Percentiles rank a stretch among this genome's conserved stretches.
phyloP scores from a whole-genome alignment of 352 stramenopile genomes.

The Thalassiosira pacifica region DNA sequence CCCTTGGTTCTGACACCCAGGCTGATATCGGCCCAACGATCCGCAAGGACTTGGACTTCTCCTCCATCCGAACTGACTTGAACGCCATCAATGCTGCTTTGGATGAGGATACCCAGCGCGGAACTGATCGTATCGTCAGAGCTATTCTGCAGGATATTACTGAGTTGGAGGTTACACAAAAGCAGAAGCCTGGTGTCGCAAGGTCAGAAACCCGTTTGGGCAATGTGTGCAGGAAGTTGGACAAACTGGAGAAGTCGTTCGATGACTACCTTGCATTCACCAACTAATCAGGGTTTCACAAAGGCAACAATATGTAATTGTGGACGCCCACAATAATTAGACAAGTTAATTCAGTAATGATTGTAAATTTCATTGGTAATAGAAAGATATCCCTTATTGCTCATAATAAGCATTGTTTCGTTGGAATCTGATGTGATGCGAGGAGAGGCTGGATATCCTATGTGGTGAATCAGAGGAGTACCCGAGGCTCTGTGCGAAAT shows the following conservation, averaged over 20 bases:
- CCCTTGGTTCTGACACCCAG: conserved; percentile 66
- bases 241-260: conserved; percentile 82
- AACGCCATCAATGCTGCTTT: conserved; percentile 83
- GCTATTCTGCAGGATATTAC: conserved; percentile 85
- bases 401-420: no score
- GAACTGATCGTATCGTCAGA: conserved; percentile 83
- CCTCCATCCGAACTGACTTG: conserved; percentile 69
- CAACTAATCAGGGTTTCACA: conserved; percentile 45
- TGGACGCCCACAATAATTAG: no score
- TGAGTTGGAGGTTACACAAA: conserved; percentile 80
- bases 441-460: no score
- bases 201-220: conserved; percentile 75
- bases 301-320: no score
- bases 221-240: conserved; percentile 79
- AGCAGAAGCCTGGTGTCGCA: conserved; percentile 79
- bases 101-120: conserved; percentile 85
- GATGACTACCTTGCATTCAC: conserved; percentile 80
- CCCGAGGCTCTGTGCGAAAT: no score
- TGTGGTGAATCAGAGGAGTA: no score
- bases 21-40: conserved; percentile 77
- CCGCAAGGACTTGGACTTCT: conserved; percentile 84
- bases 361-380: not conserved
- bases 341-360: not conserved
- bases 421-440: no score
- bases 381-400: not conserved